phyloP scores from a whole-genome alignment of 331 rosid genomes.

The Prunus yedoensis region DNA sequence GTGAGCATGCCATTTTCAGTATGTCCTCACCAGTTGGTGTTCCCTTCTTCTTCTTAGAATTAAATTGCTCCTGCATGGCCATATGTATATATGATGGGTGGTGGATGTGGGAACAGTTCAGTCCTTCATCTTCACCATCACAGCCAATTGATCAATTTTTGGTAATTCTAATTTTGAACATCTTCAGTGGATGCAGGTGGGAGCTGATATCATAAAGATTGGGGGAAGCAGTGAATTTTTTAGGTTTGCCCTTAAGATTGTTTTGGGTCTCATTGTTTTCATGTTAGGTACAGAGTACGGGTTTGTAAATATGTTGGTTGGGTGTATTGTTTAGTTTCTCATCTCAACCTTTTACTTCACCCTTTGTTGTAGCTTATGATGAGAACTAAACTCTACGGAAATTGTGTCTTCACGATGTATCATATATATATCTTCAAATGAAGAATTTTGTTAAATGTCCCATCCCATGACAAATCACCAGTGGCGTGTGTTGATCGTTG shows the following conservation, averaged over 20 bases:
- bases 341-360: slow-evolving; percentile 43
- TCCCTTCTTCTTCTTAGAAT: not conserved
- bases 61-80: not conserved
- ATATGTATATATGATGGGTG: not conserved
- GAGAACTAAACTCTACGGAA: slow-evolving; percentile 54
- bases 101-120: not conserved
- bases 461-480: not conserved
- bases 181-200: slow-evolving; percentile 78
- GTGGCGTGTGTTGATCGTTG: not conserved
- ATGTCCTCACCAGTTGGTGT: slow-evolving; percentile 6
- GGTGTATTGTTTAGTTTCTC: slow-evolving; percentile 62
- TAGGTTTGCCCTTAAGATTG: slow-evolving; percentile 21
- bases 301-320: slow-evolving; percentile 59
- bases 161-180: slow-evolving; percentile 31
- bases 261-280: slow-evolving; percentile 26
- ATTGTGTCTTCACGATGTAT: slow-evolving; percentile 26
- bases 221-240: slow-evolving; percentile 12
- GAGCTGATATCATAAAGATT: slow-evolving; percentile 41
- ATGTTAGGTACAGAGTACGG: slow-evolving; percentile 22
- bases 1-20: slow-evolving; percentile 32
- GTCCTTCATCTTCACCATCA: not conserved
- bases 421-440: slow-evolving; percentile 36
- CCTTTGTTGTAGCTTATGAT: slow-evolving; percentile 40
- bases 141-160: not conserved
- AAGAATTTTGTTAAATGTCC: slow-evolving; percentile 38